Percentiles rank a stretch among this genome's conserved stretches.
These are phyloP conservation scores for Irpex rosettiformis DNA, from an alignment of 1,284 basidiomycete genomes.

Conservation along the genomic window DNA sequence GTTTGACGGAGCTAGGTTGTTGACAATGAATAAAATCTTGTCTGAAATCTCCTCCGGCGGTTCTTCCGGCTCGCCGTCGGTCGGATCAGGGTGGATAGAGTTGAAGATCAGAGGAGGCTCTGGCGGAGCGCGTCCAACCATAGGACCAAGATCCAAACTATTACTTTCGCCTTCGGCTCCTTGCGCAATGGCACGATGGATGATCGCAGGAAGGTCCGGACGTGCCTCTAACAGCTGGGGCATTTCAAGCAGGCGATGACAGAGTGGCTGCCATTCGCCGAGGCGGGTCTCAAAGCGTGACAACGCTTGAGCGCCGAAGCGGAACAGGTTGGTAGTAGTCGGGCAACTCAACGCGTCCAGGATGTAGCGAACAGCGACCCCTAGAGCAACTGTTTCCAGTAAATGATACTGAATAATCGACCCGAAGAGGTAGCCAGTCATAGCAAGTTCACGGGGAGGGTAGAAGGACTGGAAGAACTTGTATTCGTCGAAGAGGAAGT, in stretches of 20 bases:
- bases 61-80: constrained; percentile 58
- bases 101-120: constrained; percentile 63
- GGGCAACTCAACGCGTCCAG: constrained; percentile 90
- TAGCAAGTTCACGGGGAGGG: constrained; percentile 89
- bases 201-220: constrained; percentile 78
- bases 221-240: constrained; percentile 85
- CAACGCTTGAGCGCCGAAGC: constrained; percentile 93
- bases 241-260: constrained; percentile 85
- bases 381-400: constrained; percentile 93
- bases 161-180: constrained; percentile 39
- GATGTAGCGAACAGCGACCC: constrained; percentile 96
- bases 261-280: constrained; percentile 92
- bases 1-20: constrained; percentile 95
- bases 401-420: constrained; percentile 94
- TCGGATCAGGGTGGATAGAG: constrained; percentile 65
- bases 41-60: constrained; percentile 91
- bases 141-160: constrained; percentile 36
- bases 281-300: constrained; percentile 86
- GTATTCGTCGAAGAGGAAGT: constrained; percentile 99
- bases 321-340: constrained; percentile 91
- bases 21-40: constrained; percentile 96
- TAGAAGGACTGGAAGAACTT: constrained; percentile 98
- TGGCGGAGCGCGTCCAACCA: constrained; percentile 29
- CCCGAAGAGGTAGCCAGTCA: constrained; percentile 97
- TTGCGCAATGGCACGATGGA: constrained; percentile 67